Base-by-base conservation (phyloP, 1,284 basidiomycete genomes). In the Ustilago shanxiensis region DNA sequence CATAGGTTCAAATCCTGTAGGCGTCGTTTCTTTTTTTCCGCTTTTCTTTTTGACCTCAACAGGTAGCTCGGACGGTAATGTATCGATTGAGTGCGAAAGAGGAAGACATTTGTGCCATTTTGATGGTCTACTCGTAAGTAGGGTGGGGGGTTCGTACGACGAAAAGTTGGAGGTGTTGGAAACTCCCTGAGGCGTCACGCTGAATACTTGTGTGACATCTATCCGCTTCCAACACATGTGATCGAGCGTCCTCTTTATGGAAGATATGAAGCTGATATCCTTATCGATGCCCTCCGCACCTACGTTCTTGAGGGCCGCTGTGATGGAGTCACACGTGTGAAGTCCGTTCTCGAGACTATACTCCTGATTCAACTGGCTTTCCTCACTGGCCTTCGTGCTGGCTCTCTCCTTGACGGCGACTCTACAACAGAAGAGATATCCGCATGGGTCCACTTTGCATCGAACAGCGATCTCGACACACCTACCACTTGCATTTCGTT, bases 1-100 rank as follows among this genome's bases (percentile, higher is more conserved):
- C 66, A 63, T 44, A 63, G 60, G 56, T 62, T 68, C 66, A 68
- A 62, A 68, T 62, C 55, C 66, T 63, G 66, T 68, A 45, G 60
- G 60, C 50, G 66, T 68, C 55, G 60, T 9, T 52, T 45, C 45
- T 55, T 58, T 54, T 51, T 14, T 33, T 4, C 33, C 57, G 51
- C 51, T 52, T 41, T 52, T 41, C 51, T 50, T n/a, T 18, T 2
- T 9, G 45, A 13, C 11, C 35, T 16, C 3, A n/a, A 13, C 0
- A n/a, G n/a, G n/a, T n/a, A n/a, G n/a, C n/a, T n/a, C n/a, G n/a
- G n/a, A n/a, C n/a, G n/a, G n/a, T n/a, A n/a, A n/a, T n/a, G n/a
- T n/a, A n/a, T n/a, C n/a, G n/a, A n/a, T n/a, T n/a, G n/a, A n/a
- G n/a, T n/a, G n/a, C n/a, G n/a, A n/a, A n/a, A n/a, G n/a, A n/a